These are phyloP conservation scores for Glycine tomentella DNA, from an alignment of 306 rosid genomes.

Conservation along the genomic window DNA sequence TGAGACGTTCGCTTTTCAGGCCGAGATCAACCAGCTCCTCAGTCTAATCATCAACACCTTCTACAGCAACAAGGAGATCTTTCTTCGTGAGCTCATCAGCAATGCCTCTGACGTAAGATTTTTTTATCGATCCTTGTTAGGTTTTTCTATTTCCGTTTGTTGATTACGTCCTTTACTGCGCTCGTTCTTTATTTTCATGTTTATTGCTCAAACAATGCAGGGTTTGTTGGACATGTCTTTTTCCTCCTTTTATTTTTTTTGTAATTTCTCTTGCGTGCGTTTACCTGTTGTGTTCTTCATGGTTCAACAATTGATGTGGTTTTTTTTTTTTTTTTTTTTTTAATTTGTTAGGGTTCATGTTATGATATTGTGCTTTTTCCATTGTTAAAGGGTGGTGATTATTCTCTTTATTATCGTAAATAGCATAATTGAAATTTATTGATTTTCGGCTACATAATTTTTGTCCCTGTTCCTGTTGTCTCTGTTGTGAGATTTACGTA, in stretches of 20 bases:
- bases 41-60: slow-evolving; percentile 90
- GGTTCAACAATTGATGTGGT: not conserved
- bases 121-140: not conserved
- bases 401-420: not conserved
- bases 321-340: not conserved
- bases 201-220: too few species aligned
- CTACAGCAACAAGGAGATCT: slow-evolving; percentile 95
- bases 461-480: too few species aligned
- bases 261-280: too few species aligned
- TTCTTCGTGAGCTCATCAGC: slow-evolving; percentile 86
- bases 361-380: not conserved
- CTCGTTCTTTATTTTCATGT: too few species aligned
- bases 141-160: too few species aligned
- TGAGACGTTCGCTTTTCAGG: slow-evolving; percentile 92
- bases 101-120: slow-evolving; percentile 77
- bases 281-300: not conserved
- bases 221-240: too few species aligned
- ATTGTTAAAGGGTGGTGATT: too few species aligned
- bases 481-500: not conserved
- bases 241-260: too few species aligned
- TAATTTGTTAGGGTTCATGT: not conserved
- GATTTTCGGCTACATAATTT: not conserved
- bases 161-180: too few species aligned
- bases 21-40: slow-evolving; percentile 93
- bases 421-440: not conserved